phyloP scores from a whole-genome alignment of 2,329 filamentous ascomycete genomes.

The Aspergillus versicolor region DNA sequence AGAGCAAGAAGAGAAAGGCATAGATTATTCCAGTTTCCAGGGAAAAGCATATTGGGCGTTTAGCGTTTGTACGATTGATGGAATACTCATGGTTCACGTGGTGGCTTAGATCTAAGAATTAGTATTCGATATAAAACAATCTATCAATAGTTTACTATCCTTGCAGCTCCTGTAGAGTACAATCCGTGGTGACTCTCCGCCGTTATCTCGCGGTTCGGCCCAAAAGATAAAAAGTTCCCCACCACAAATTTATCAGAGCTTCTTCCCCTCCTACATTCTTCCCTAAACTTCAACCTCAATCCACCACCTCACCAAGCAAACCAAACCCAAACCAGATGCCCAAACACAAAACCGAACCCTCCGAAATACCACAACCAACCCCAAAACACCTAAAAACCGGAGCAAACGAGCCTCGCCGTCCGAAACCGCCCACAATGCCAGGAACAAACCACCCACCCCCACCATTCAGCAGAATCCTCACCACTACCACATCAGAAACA shows the following conservation, averaged over 20 bases:
- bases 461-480: conserved; percentile 18
- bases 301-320: not conserved
- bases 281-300: not conserved
- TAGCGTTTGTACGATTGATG: conserved; percentile 9
- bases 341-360: not conserved
- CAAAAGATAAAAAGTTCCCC: not conserved
- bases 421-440: not conserved
- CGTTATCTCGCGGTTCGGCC: not conserved
- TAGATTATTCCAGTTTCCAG: not conserved
- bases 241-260: conserved; percentile 8
- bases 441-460: not conserved
- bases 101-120: not conserved
- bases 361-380: not conserved
- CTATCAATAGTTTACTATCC: not conserved
- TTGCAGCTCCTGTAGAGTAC: no score
- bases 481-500: conserved; percentile 55
- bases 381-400: not conserved
- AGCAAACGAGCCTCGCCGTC: not conserved
- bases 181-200: no score
- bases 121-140: not conserved
- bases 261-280: not conserved
- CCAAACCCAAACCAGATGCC: not conserved
- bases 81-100: conserved; percentile 1
- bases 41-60: conserved; percentile 11
- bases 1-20: conserved; percentile 10